A percentile compares a stretch with the other conserved stretches of the same genome.
These are phyloP conservation scores for Herpetomonas tarakana DNA, from an alignment of 208 protist genomes.

Conservation along the genomic window DNA sequence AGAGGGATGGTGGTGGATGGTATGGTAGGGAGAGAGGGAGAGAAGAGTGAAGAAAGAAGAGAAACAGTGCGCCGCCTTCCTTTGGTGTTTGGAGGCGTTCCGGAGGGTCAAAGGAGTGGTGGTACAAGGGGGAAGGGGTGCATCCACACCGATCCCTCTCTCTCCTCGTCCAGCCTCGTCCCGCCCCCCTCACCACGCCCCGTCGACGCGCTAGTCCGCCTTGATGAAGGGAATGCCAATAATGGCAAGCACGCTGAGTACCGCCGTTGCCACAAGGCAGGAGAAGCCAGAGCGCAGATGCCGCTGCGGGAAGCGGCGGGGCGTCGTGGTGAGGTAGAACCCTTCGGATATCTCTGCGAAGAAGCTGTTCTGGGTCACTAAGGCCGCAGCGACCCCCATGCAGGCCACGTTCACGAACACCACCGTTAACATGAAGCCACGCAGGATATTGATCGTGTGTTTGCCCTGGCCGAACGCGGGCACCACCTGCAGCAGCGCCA, in stretches of 20 bases:
- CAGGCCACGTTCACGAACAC: constrained; percentile 20
- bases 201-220: constrained; percentile 10
- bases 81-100: too few relatives aligned
- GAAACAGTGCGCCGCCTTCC: constrained; percentile 11
- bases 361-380: constrained; percentile 26
- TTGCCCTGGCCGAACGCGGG: not conserved
- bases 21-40: not conserved
- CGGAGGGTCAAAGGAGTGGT: too few relatives aligned
- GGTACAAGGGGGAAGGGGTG: too few relatives aligned
- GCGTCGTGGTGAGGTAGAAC: constrained; percentile 4
- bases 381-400: constrained; percentile 25
- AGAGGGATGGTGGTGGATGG: too few relatives aligned
- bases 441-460: constrained; percentile 3
- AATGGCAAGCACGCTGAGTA: constrained; percentile 16
- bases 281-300: constrained; percentile 29
- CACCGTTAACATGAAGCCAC: constrained; percentile 14
- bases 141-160: too few relatives aligned
- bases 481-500: not conserved
- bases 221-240: constrained; percentile 10
- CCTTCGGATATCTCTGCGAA: constrained; percentile 11
- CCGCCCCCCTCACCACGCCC: constrained; percentile 5
- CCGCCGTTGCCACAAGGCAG: constrained; percentile 17
- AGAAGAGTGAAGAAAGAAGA: not conserved
- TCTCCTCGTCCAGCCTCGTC: too few relatives aligned
- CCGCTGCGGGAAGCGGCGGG: not conserved